Base-by-base conservation (phyloP, 495 filamentous ascomycete genomes). In the Hypomontagnella submonticulosa region DNA sequence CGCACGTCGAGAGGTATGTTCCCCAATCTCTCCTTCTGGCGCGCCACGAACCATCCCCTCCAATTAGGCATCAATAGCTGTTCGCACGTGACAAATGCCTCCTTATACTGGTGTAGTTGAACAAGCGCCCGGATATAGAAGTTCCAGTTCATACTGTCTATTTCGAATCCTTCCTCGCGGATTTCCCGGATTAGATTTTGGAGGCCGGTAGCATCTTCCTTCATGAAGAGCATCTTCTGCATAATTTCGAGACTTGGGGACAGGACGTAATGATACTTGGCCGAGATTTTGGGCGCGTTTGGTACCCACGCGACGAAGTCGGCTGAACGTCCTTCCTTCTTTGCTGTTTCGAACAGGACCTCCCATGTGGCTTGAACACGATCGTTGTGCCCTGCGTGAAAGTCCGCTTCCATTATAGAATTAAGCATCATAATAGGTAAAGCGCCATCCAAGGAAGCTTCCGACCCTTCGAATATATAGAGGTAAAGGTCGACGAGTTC, bases 61-160 rank as follows among this genome's bases (percentile, higher is more conserved):
- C 90, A 96, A 41, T 84, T 79, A 4, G 84, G 84, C 85, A 94
- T 92, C 56, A 97, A 86, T 32, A 86, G 81, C 10, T 77, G 62
- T 75, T 97, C 92, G 76, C 89, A 92, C 16, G 86, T 64, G 30
- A 69, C 51, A 71, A 95, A 95, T 37, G 92, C 91, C 19, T 75
- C 58, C 19, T 72, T 69, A 57, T 73, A 76, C 20, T 71, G 60
- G 36, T 78, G 73, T 55, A 78, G 57, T 23, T 76, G 68, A 33
- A 80, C 80, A 4, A 89, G 80, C 20, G 67, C 53, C 59, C 83
- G 78, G 55, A 90, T 75, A 63, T 86, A 83, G 47, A 74, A 73
- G 71, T 90, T 90, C 87, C 87, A 89, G 65, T 83, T 86, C 46
- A 73, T 74, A 73, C 78, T 82, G 63, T 89, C 86, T 49, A 96